These are phyloP conservation scores for Termitomyces sp. DNA, from an alignment of 768 basidiomycete species.

Conservation along the genomic window DNA sequence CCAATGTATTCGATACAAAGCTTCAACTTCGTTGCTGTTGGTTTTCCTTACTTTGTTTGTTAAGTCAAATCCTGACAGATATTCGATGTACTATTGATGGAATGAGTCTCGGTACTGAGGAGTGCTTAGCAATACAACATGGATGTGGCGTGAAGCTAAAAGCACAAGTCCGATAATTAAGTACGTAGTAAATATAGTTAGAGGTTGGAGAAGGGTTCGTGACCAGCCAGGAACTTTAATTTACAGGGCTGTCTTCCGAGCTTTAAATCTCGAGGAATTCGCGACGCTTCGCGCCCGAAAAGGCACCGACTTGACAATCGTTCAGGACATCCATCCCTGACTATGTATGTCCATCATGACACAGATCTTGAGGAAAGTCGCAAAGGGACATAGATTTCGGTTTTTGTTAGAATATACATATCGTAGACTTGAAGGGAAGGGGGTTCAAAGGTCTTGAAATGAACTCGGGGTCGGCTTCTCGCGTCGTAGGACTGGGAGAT, in stretches of 20 bases:
- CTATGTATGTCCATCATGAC: neutral
- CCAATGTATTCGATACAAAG: no score
- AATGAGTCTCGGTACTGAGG: neutral
- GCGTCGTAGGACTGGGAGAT: neutral
- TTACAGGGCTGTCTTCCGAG: neutral
- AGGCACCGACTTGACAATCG: neutral
- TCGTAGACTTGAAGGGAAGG: no score
- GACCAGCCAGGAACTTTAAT: neutral
- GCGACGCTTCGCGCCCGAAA: neutral
- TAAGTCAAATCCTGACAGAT: no score
- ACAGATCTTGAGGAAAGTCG: neutral
- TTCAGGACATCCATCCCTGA: neutral
- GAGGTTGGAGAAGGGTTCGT: neutral
- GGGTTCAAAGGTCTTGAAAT: neutral
- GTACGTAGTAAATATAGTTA: neutral
- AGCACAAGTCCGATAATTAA: neutral
- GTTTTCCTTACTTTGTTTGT: no score
- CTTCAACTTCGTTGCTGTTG: no score
- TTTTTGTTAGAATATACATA: neutral
- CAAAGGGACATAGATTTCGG: neutral
- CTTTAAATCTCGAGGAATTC: neutral
- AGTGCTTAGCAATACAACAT: neutral
- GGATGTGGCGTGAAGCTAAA: neutral
- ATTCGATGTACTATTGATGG: neutral
- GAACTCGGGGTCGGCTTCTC: neutral